Conservation (phyloP, 2,329 filamentous ascomycete species). For the Microsporum audouinii region DNA sequence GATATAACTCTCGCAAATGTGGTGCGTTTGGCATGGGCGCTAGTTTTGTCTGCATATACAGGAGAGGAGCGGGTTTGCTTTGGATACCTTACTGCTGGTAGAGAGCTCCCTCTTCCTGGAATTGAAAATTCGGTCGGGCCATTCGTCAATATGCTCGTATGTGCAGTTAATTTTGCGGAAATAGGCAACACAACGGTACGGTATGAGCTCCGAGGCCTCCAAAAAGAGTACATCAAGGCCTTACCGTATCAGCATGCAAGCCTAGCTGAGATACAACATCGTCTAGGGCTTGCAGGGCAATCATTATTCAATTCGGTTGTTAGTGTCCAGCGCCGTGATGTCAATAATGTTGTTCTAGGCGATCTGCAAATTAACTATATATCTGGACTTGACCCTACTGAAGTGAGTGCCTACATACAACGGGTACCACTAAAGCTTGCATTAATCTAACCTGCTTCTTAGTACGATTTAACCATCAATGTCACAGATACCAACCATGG, state of each 20-base stretch:
- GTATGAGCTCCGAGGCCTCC: neutral
- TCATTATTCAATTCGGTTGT: slow-evolving; percentile 34
- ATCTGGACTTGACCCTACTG: neutral
- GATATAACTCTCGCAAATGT: slow-evolving; percentile 17
- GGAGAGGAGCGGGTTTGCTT: slow-evolving; percentile 19
- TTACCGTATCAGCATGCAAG: neutral
- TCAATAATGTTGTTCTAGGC: neutral
- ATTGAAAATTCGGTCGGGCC: slow-evolving; percentile 32
- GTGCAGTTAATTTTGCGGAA: neutral
- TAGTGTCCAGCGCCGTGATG: neutral
- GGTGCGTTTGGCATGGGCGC: slow-evolving; percentile 17
- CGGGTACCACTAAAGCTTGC: neutral
- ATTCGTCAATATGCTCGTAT: slow-evolving; percentile 32
- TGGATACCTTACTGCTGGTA: slow-evolving; percentile 20
- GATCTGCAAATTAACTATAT: neutral
- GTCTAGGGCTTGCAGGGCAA: slow-evolving; percentile 25
- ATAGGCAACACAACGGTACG: neutral
- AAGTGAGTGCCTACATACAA: neutral
- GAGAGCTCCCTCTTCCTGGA: slow-evolving; percentile 33
- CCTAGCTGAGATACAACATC: slow-evolving; percentile 37
- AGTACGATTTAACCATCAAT: neutral
- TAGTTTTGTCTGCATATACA: slow-evolving; percentile 13
- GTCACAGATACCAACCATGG: neutral
- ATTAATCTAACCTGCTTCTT: neutral
- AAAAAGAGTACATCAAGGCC: slow-evolving; percentile 19